Base-by-base conservation (phyloP, 2,329 filamentous ascomycete genomes). In the Mycocentrospora acerina region DNA sequence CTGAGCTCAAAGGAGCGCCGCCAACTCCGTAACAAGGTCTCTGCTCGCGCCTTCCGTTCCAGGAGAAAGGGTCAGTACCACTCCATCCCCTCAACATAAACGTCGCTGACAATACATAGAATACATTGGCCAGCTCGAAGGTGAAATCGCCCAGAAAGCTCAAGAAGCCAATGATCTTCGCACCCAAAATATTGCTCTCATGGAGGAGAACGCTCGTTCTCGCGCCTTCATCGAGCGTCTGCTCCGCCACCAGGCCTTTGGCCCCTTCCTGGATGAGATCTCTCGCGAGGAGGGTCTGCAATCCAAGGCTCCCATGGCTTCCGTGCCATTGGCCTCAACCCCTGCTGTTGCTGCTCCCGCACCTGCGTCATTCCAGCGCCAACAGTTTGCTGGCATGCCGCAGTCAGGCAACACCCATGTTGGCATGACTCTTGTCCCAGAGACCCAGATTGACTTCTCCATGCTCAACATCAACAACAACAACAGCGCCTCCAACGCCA, bases 21-120 rank as follows among this genome's bases (percentile, higher is more conserved):
- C 53, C 93, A 97, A 70, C 79, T 98, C n/a, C 83, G 93, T 50
- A 98, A 98, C 80, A 98, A 98, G 73, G 93, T 98, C 4, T 98
- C 93, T 28, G 93, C 93, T 47, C 88, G 93, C 55, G 91, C 91
- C 35, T 98, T 98, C 82, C 86, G 93, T 40, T 96, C 90, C n/a
- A 80, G 93, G 58, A 86, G 93, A 78, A 98, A 98, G 79, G 91
- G 91, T 96, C 83, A 77, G 79, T 62, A 50, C 17, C 26, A 30
- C 25, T 29, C 17, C 3, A 12, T 7, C n/a, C 11, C 14, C 13
- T 31, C 14, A 18, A 26, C 29, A 17, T 2, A 17, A 42, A 17
- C 15, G 6, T 24, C 37, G 53, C 80, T 88, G 77, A 88, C 68
- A 28, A 40, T 11, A 19, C 17, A 28, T 59, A 97, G 93, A 97